Conservation (phyloP, 306 rosid species). For the Quercus rubra region DNA sequence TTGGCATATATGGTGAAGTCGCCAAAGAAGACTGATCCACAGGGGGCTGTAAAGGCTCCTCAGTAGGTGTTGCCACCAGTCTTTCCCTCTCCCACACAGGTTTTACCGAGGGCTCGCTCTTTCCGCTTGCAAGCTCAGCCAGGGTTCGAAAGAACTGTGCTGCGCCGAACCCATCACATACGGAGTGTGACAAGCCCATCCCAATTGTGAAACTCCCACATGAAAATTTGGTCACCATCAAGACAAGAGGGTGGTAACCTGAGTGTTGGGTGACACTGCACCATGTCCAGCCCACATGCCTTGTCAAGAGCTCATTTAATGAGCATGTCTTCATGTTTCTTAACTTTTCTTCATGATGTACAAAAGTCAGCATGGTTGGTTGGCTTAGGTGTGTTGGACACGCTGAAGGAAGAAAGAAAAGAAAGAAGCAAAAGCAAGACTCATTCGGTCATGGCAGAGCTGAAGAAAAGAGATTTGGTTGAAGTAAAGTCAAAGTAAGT, state of each 20-base stretch:
- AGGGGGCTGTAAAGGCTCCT: slow-evolving; percentile 23
- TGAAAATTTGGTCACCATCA: slow-evolving; percentile 44
- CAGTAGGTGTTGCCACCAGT: slow-evolving; percentile 14
- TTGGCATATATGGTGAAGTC: slow-evolving; percentile 44
- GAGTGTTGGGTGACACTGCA: too few relatives aligned
- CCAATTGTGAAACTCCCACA: slow-evolving; percentile 58
- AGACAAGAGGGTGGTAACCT: slow-evolving; percentile 29
- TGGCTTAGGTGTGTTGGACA: too few relatives aligned
- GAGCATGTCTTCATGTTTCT: too few relatives aligned
- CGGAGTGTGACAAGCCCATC: slow-evolving; percentile 44
- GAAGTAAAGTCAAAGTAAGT: too few relatives aligned
- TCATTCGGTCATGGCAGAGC: too few relatives aligned
- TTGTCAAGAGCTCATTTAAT: too few relatives aligned
- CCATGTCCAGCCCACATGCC: too few relatives aligned
- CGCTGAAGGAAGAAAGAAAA: too few relatives aligned
- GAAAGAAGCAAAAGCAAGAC: too few relatives aligned
- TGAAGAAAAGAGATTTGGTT: too few relatives aligned
- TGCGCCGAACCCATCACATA: slow-evolving; percentile 50
- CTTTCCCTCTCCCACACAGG: slow-evolving; percentile 60
- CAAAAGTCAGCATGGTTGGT: too few relatives aligned
- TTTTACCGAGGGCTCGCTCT: slow-evolving; percentile 42
- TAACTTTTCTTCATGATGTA: too few relatives aligned
- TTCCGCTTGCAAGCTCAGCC: slow-evolving; percentile 43
- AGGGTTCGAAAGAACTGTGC: slow-evolving; percentile 39
- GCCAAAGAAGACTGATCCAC: slow-evolving; percentile 25